A percentile compares a stretch with the other conserved stretches of the same genome.
These are phyloP conservation scores for Spergularia marina DNA, from an alignment of 148 eudicot species.

Conservation along the genomic window DNA sequence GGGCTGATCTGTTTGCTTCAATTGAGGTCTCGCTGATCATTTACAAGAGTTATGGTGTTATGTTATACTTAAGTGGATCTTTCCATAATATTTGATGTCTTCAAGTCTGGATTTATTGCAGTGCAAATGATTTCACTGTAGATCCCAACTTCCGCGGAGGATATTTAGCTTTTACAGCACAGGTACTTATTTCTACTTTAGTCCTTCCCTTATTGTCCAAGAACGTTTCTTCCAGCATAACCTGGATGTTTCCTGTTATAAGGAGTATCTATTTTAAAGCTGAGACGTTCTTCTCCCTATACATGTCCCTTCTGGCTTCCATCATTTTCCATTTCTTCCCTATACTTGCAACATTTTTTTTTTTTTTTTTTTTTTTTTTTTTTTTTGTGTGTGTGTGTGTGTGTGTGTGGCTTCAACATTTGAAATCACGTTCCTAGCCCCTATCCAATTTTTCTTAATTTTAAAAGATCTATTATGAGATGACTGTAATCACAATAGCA, in stretches of 20 bases:
- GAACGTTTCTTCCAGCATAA: background rate
- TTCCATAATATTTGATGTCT: background rate
- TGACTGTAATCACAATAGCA: too few relatives aligned
- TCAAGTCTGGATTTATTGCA: constrained; percentile 32
- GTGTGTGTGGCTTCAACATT: too few relatives aligned
- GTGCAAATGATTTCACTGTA: constrained; percentile 72
- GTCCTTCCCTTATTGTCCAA: background rate
- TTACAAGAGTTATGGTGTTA: background rate
- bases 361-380: too few relatives aligned
- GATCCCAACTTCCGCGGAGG: constrained; percentile 64
- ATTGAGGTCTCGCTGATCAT: background rate
- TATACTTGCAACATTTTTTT: background rate
- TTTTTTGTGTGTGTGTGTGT: too few relatives aligned
- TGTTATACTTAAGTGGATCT: background rate
- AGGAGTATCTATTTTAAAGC: background rate
- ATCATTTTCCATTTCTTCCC: background rate
- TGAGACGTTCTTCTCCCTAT: background rate
- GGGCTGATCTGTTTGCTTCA: background rate
- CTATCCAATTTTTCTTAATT: too few relatives aligned
- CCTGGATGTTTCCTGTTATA: background rate
- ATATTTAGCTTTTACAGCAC: constrained; percentile 81
- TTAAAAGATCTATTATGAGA: too few relatives aligned
- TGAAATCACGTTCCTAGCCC: too few relatives aligned
- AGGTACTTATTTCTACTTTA: constrained; percentile 41
- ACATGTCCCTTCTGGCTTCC: too few relatives aligned